phyloP scores from a whole-genome alignment of 495 filamentous ascomycete species.

The Tuber magnatum region DNA sequence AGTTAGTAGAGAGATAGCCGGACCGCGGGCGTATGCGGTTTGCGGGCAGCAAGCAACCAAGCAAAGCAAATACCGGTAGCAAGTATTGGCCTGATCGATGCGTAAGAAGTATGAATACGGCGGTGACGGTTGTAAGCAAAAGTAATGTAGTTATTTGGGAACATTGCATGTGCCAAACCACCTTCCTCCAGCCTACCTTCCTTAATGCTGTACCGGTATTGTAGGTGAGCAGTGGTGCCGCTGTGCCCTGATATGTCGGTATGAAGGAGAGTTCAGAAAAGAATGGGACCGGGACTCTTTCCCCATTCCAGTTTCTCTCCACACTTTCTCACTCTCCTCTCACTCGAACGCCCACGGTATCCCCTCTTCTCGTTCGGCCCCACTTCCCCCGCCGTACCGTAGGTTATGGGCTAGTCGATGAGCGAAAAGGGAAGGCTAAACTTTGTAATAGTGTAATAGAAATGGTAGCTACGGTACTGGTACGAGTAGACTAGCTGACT shows the following conservation, averaged over 20 bases:
- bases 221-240: neutral
- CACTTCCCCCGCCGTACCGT: neutral
- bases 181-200: neutral
- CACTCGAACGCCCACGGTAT: neutral
- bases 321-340: neutral
- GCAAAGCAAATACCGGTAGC: neutral
- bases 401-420: neutral
- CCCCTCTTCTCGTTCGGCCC: neutral
- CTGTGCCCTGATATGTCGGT: neutral
- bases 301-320: neutral
- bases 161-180: neutral
- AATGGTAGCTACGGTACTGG: neutral
- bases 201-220: neutral
- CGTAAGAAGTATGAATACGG: neutral
- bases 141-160: neutral
- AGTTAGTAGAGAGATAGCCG: neutral
- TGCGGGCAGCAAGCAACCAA: neutral
- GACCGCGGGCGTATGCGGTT: neutral
- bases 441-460: too few species aligned
- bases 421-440: neutral
- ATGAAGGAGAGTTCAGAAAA: neutral
- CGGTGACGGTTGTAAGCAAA: neutral
- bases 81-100: neutral
- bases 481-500: neutral
- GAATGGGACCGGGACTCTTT: neutral